A percentile compares a stretch with the other conserved stretches of the same genome.
Conservation (phyloP, 2,329 filamentous ascomycete genomes). For the Alternaria incomplexa region DNA sequence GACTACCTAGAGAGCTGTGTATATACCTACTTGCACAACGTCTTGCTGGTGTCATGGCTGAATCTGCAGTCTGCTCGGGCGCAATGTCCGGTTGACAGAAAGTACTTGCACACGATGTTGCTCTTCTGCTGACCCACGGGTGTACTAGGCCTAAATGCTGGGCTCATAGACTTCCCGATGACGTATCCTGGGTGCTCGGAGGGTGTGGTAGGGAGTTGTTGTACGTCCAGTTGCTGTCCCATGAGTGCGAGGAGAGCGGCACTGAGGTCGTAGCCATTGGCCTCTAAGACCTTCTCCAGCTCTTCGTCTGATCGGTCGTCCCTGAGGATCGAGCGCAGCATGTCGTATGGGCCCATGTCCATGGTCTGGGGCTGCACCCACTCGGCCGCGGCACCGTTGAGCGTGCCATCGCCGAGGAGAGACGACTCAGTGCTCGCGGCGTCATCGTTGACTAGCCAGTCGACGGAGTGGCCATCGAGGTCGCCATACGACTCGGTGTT, state of each 20-base stretch:
- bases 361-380: slow-evolving; percentile 72
- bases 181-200: slow-evolving; percentile 70
- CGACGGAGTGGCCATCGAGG: slow-evolving; percentile 90
- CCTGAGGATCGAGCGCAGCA: slow-evolving; percentile 91
- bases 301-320: slow-evolving; percentile 91
- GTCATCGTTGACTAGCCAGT: slow-evolving; percentile 93
- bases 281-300: slow-evolving; percentile 86
- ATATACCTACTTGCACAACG: slow-evolving; percentile 90
- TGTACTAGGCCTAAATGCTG: slow-evolving; percentile 73
- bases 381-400: slow-evolving; percentile 83
- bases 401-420: slow-evolving; percentile 68
- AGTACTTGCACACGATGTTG: slow-evolving; percentile 95
- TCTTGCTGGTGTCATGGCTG: slow-evolving; percentile 93
- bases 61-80: slow-evolving; percentile 95
- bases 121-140: slow-evolving; percentile 79
- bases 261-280: slow-evolving; percentile 90
- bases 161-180: slow-evolving; percentile 88
- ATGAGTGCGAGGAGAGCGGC: slow-evolving; percentile 90
- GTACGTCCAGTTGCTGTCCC: slow-evolving; percentile 67
- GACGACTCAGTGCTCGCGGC: slow-evolving; percentile 81
- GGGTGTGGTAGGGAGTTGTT: slow-evolving; percentile 54
- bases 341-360: slow-evolving; percentile 98
- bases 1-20: slow-evolving; percentile 3
- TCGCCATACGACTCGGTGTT: slow-evolving; percentile 88
- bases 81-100: slow-evolving; percentile 92